Evolutionary conservation across 352 stramenopile genomes (phyloP), one percentile per base, ranked within the genome.

Genomic region (Pythium apleroticum): DNA sequence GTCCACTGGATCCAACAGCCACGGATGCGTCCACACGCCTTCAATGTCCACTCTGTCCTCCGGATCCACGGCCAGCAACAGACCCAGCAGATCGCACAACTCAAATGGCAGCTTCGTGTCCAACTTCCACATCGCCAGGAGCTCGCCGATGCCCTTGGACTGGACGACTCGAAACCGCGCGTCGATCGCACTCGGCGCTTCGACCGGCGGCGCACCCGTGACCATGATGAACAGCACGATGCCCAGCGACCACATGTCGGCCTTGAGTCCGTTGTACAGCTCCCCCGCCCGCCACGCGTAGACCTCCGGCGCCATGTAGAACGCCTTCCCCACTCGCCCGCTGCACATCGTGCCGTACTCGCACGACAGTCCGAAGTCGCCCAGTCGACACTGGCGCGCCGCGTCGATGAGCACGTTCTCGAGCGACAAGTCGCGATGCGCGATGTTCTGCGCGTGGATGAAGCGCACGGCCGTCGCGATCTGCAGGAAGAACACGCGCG

Each of bases 271-370:
- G 41, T 88, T 65, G 64, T 83, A 86, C 31, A 55, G 58, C n/a
- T 64, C 61, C 12, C 50, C 55, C 2, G 57, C 22, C 37, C 66
- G 62, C 37, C 49, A 50, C 24, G 52, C n/a, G 50, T 80, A 73
- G 35, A 90, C 81, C 52, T 90, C 81, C 0, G 81, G 81, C 0
- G 81, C 81, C 81, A 90, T 88, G 58, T 88, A 90, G 63, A 88
- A 84, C 17, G 69, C 39, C 55, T 88, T 88, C 12, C 81, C 81
- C 12, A 87, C 81, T 12, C 79, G 68, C 0, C 79, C 79, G 19
- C 35, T 45, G 64, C 77, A 86, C 57, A 57, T 52, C 0, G 58
- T 62, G 4, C 79, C 81, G 2, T 67, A 48, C 30, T 76, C 72
- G 46, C 68, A 78, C 48, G 81, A 71, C 17, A 90, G 71, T 8